These are phyloP conservation scores for Coemansia sp. DNA, from an alignment of 192 early-diverging fungal species.

Conservation along the genomic window DNA sequence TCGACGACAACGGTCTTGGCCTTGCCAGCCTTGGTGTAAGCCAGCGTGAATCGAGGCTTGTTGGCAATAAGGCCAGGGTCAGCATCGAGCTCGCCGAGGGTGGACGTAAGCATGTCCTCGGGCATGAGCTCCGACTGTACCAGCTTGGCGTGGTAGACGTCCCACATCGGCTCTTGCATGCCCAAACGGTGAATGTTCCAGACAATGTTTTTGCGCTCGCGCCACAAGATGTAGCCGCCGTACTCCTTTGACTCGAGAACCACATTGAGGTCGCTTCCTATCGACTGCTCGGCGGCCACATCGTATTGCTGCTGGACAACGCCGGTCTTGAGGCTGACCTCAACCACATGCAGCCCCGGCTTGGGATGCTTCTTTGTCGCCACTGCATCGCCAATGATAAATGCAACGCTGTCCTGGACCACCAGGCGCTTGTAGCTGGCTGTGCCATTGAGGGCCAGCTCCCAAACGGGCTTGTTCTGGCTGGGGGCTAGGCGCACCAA, in stretches of 20 bases:
- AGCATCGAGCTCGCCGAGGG: conserved; percentile 31
- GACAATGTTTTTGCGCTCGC: conserved; percentile 48
- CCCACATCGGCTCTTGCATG: conserved; percentile 31
- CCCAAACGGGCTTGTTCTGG: conserved; percentile 25
- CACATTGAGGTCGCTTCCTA: conserved; percentile 27
- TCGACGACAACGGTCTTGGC: conserved; percentile 46
- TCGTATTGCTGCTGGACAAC: conserved; percentile 36
- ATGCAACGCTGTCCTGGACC: conserved; percentile 25
- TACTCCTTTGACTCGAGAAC: conserved; percentile 32
- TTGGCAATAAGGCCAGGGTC: conserved; percentile 19
- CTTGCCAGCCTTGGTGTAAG: conserved; percentile 33
- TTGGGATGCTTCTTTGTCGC: conserved; percentile 19
- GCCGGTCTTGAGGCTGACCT: conserved; percentile 35
- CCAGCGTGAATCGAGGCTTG: conserved; percentile 27
- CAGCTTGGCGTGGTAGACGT: conserved; percentile 39
- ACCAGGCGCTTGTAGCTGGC: conserved; percentile 40
- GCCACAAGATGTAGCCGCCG: conserved; percentile 54
- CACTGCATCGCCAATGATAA: conserved; percentile 33
- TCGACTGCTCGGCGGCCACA: conserved; percentile 16
- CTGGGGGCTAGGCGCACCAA: conserved; percentile 28
- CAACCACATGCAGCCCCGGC: conserved; percentile 30
- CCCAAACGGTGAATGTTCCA: conserved; percentile 42
- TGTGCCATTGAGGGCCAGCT: conserved; percentile 31
- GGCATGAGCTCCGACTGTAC: conserved; percentile 37
- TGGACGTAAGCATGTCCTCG: conserved; percentile 43